A percentile compares a stretch with the other conserved stretches of the same genome.
Evolutionary conservation across 345 rosid species (phyloP).

Genomic region (Acer saccharum): DNA sequence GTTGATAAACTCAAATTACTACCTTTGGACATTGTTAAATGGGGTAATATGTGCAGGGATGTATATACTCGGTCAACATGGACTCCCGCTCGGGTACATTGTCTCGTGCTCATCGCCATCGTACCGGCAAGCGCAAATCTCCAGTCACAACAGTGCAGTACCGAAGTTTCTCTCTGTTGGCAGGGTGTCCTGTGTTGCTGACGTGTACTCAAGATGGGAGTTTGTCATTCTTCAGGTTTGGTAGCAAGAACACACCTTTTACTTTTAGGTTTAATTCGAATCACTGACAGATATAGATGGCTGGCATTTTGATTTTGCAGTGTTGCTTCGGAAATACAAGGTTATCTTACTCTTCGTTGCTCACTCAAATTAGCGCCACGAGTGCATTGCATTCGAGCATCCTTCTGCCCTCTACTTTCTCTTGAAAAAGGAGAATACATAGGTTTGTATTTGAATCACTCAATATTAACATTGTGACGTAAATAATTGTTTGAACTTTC

Average conservation of each 20-base stretch:
- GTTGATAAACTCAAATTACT: neutral
- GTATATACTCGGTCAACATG: slow-evolving; percentile 76
- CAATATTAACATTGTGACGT: neutral
- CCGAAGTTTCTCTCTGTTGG: slow-evolving; percentile 88
- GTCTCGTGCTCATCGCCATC: slow-evolving; percentile 78
- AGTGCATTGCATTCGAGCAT: slow-evolving; percentile 69
- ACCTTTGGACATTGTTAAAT: slow-evolving; percentile 9
- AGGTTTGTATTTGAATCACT: slow-evolving; percentile 44
- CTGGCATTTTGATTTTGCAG: slow-evolving; percentile 44
- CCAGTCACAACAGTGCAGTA: slow-evolving; percentile 86
- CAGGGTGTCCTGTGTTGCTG: slow-evolving; percentile 88
- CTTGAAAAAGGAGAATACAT: slow-evolving; percentile 92
- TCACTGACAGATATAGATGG: slow-evolving; percentile 15
- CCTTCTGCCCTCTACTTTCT: slow-evolving; percentile 92
- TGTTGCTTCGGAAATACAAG: slow-evolving; percentile 78
- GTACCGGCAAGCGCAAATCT: slow-evolving; percentile 64
- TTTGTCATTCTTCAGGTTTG: slow-evolving; percentile 88
- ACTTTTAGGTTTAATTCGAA: neutral
- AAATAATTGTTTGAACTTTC: neutral
- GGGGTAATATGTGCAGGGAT: slow-evolving; percentile 58
- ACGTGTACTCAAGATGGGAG: slow-evolving; percentile 89
- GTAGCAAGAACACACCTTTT: slow-evolving; percentile 8
- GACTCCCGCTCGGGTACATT: slow-evolving; percentile 75
- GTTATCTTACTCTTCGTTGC: slow-evolving; percentile 86
- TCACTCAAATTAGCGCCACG: slow-evolving; percentile 76